These are phyloP conservation scores for Kwoniella pini DNA, from an alignment of 768 basidiomycete species.

Conservation along the genomic window DNA sequence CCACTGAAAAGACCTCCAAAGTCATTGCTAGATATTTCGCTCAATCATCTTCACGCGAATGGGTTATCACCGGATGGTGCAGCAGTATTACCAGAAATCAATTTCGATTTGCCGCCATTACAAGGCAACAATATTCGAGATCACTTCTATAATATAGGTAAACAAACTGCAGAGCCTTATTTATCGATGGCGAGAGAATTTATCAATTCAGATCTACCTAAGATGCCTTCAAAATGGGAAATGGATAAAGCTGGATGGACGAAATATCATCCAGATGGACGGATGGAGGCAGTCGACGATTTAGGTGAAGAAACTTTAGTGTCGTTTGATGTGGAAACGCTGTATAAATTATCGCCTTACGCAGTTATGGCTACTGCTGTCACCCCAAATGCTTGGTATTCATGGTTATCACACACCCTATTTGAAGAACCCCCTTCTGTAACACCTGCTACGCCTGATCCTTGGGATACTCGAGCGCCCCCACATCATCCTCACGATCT, in stretches of 20 bases:
- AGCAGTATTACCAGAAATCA: slow-evolving; percentile 75
- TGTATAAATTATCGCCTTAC: slow-evolving; percentile 70
- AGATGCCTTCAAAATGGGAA: slow-evolving; percentile 63
- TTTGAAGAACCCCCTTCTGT: slow-evolving; percentile 33
- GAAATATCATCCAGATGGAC: slow-evolving; percentile 78
- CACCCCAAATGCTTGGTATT: slow-evolving; percentile 83
- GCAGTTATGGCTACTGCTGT: slow-evolving; percentile 88
- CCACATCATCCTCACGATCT: slow-evolving; percentile 39
- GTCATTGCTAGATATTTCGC: slow-evolving; percentile 71
- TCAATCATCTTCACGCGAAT: slow-evolving; percentile 76
- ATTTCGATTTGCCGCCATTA: slow-evolving; percentile 78
- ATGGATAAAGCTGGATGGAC: slow-evolving; percentile 77
- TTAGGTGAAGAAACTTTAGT: slow-evolving; percentile 65
- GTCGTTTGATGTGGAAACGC: slow-evolving; percentile 90
- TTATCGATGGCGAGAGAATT: slow-evolving; percentile 67
- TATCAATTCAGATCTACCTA: slow-evolving; percentile 62
- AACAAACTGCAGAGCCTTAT: slow-evolving; percentile 72
- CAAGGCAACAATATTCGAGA: slow-evolving; percentile 79
- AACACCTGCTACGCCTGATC: background rate
- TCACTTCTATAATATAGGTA: slow-evolving; percentile 83
- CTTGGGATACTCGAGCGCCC: slow-evolving; percentile 32
- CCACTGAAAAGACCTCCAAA: slow-evolving; percentile 64
- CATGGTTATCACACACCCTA: slow-evolving; percentile 78
- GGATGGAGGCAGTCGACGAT: slow-evolving; percentile 68
- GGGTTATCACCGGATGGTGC: slow-evolving; percentile 76